A percentile compares a stretch with the other conserved stretches of the same genome.
Evolutionary conservation across 805 yeast species (phyloP).

Genomic region (Schwanniomyces occidentalis): DNA sequence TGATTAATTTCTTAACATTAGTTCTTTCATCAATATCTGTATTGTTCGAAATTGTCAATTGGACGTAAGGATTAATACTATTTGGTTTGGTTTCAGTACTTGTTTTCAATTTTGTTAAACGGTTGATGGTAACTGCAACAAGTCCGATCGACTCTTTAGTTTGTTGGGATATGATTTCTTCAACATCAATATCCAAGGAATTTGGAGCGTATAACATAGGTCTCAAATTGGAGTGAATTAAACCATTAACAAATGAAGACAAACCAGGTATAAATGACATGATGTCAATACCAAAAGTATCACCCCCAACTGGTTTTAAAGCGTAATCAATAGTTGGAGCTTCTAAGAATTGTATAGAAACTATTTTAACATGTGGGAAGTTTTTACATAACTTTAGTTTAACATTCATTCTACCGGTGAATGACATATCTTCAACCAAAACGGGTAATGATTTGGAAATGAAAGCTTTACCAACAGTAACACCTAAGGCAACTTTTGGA

Average conservation of each 20-base stretch:
- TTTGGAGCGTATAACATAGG: slow-evolving; percentile 86
- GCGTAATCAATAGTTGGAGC: slow-evolving; percentile 79
- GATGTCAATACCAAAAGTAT: slow-evolving; percentile 80
- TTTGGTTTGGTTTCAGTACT: slow-evolving; percentile 39
- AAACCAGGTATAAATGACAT: slow-evolving; percentile 85
- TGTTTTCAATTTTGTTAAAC: slow-evolving; percentile 50
- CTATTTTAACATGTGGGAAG: slow-evolving; percentile 78
- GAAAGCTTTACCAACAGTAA: slow-evolving; percentile 78
- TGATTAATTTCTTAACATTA: slow-evolving; percentile 54
- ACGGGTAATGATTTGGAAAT: slow-evolving; percentile 77
- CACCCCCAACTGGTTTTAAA: slow-evolving; percentile 86
- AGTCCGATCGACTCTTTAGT: slow-evolving; percentile 71
- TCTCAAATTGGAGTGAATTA: slow-evolving; percentile 68
- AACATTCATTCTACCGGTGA: slow-evolving; percentile 66
- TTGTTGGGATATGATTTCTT: slow-evolving; percentile 64
- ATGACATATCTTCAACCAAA: slow-evolving; percentile 77
- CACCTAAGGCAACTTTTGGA: slow-evolving; percentile 81
- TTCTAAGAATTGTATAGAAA: slow-evolving; percentile 71
- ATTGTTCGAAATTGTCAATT: slow-evolving; percentile 36
- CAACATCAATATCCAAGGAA: slow-evolving; percentile 72
- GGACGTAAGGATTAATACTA: slow-evolving; percentile 57
- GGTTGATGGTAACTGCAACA: slow-evolving; percentile 60
- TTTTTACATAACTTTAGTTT: slow-evolving; percentile 59
- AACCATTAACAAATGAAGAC: slow-evolving; percentile 65
- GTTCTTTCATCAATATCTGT: slow-evolving; percentile 52